These are phyloP conservation scores for Yamadazyma blattariae DNA, from an alignment of 1,139 yeast genomes.

Conservation along the genomic window DNA sequence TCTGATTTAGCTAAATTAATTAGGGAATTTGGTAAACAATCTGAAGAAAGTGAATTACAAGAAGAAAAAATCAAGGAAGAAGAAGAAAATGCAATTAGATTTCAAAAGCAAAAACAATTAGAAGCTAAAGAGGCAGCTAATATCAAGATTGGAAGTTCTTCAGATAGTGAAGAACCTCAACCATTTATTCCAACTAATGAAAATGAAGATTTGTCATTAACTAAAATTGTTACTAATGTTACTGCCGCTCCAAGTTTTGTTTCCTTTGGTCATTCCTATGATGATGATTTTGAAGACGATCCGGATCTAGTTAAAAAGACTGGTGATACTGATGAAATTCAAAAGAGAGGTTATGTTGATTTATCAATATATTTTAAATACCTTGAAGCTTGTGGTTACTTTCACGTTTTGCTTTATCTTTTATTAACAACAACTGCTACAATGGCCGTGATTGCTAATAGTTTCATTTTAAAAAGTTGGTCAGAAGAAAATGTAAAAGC, in stretches of 20 bases:
- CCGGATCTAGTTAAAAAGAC: slow-evolving; percentile 17
- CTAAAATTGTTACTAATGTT: slow-evolving; percentile 8
- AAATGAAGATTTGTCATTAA: slow-evolving; percentile 6
- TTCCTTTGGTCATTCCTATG: slow-evolving; percentile 21
- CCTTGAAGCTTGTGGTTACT: slow-evolving; percentile 33
- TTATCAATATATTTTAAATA: slow-evolving; percentile 31
- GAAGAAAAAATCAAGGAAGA: slow-evolving; percentile 11
- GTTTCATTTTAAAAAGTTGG: slow-evolving; percentile 36
- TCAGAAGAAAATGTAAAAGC: slow-evolving; percentile 29
- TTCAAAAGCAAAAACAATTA: slow-evolving; percentile 1
- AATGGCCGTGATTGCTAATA: slow-evolving; percentile 24
- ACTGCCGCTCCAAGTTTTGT: slow-evolving; percentile 21
- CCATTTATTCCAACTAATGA: slow-evolving; percentile 8
- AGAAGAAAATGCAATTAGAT: slow-evolving; percentile 2
- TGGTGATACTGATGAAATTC: slow-evolving; percentile 28
- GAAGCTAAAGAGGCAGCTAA: slow-evolving; percentile 1
- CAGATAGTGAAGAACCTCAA: slow-evolving; percentile 7
- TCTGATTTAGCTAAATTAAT: slow-evolving; percentile 23
- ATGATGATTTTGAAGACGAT: slow-evolving; percentile 18
- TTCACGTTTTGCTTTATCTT: slow-evolving; percentile 24
- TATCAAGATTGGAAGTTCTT: not conserved
- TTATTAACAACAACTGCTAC: slow-evolving; percentile 20
- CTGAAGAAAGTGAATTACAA: slow-evolving; percentile 12
- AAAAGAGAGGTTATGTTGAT: slow-evolving; percentile 32
- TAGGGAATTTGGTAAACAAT: slow-evolving; percentile 22